A percentile compares a stretch with the other conserved stretches of the same genome.
Conservation (phyloP, 176 grass and related monocot genomes). For the Ananas comosus region DNA sequence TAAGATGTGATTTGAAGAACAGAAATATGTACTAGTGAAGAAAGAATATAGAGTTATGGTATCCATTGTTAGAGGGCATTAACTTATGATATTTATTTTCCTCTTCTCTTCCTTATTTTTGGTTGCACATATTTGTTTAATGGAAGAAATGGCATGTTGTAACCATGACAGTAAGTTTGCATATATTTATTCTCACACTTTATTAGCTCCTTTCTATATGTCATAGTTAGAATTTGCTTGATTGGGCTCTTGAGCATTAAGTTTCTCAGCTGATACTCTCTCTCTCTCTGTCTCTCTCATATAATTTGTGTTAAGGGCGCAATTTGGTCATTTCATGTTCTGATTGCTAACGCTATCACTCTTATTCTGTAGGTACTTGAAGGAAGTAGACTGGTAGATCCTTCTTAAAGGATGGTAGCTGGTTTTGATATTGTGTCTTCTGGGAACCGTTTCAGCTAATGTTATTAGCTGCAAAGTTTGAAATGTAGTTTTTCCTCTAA, state of each 20-base stretch:
- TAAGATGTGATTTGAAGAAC: background rate
- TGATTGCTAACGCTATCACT: background rate
- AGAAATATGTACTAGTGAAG: background rate
- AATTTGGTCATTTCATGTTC: background rate
- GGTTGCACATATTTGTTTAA: background rate
- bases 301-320: background rate
- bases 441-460: background rate
- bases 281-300: too few relatives aligned
- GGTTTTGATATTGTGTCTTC: background rate
- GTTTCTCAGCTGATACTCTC: background rate
- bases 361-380: slow-evolving; percentile 4
- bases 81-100: too few relatives aligned
- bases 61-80: background rate
- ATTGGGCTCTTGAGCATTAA: background rate
- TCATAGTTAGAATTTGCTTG: background rate
- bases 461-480: background rate
- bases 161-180: background rate
- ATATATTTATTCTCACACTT: background rate
- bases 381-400: background rate
- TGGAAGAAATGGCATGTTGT: background rate
- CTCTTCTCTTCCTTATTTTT: background rate
- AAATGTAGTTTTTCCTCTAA: background rate
- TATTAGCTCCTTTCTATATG: background rate
- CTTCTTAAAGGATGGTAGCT: background rate
- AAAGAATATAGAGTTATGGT: background rate